These are phyloP conservation scores for Torulaspora microellipsoides DNA, from an alignment of 805 yeast genomes.

Conservation along the genomic window DNA sequence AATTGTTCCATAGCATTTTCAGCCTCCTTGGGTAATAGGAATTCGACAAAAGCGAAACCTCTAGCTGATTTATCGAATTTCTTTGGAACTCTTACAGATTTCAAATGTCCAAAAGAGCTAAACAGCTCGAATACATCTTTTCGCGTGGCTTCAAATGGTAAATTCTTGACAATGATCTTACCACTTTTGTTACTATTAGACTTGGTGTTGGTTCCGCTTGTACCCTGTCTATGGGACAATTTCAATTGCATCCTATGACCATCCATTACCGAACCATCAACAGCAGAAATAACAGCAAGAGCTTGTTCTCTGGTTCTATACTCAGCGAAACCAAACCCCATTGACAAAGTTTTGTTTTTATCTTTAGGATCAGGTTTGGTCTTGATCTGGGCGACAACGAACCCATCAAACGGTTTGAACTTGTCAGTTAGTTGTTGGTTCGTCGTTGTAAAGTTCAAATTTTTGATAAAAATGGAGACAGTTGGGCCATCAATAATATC, in stretches of 20 bases:
- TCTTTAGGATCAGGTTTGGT: constrained; percentile 84
- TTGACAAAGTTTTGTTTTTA: constrained; percentile 63
- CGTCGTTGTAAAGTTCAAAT: constrained; percentile 81
- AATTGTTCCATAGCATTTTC: constrained; percentile 90
- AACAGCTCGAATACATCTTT: constrained; percentile 89
- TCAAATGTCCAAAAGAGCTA: constrained; percentile 90
- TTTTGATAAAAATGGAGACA: constrained; percentile 85
- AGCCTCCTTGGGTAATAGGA: constrained; percentile 80
- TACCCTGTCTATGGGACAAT: constrained; percentile 72
- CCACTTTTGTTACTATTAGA: constrained; percentile 45
- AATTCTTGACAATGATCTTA: constrained; percentile 89
- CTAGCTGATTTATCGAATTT: constrained; percentile 92
- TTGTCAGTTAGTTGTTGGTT: constrained; percentile 48
- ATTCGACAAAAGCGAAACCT: constrained; percentile 98
- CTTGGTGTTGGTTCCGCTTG: constrained; percentile 26
- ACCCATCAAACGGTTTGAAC: constrained; percentile 74
- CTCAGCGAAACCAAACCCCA: constrained; percentile 98
- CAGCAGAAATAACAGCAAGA: constrained; percentile 59
- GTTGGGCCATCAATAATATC: constrained; percentile 62
- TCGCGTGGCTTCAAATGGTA: constrained; percentile 94
- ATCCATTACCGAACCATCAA: constrained; percentile 75
- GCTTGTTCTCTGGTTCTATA: constrained; percentile 79
- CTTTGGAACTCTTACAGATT: constrained; percentile 93
- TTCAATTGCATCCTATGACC: constrained; percentile 90
- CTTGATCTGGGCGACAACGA: constrained; percentile 74